Evolutionary conservation across 164 flowering plant species (phyloP), one percentile per base, ranked within the genome.

Genomic region (Santalum album): DNA sequence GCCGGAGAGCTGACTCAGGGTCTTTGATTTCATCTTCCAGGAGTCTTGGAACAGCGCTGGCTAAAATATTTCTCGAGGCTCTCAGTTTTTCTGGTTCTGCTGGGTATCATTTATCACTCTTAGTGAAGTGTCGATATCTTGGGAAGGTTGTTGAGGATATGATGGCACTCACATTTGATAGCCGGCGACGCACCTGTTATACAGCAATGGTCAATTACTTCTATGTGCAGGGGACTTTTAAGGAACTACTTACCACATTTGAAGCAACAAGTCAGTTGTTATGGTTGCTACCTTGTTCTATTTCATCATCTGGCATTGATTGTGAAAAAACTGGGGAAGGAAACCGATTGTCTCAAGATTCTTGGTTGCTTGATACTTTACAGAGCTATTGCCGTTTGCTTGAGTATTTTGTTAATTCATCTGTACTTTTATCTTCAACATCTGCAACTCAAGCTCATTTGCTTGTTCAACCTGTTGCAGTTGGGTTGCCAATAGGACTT

Each of bases 261-360:
- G 96, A 83, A 68, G 97, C 96, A 39, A 90, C 97, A 3, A 85
- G 97, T 70, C 94, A 87, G 69, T 72, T 90, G 72, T 72, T 90
- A 36, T 90, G 96, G 96, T 80, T 86, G 14, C 51, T 77, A 22
- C 96, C 92, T 23, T 73, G 38, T 56, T 65, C 85, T 44, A 17
- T 75, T 22, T 77, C 85, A 1, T 21, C 72, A 51, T 42, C 81
- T 19, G 73, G 60, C 26, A 29, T 47, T 63, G 90, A 79, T 58
- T 54, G 70, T 50, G 84, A 73, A 34, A 81, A 74, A 67, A 56
- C 66, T 23, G 63, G 55, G 56, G 89, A 80, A 47, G 83, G 70
- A 47, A 72, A 72, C 65, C 81, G 70, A 64, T 54, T 76, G 62
- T 71, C 79, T 63, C 86, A 76, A 51, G 72, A 67, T 60, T 52